Conservation (phyloP, 805 yeast genomes). For the Zygosaccharomyces siamensis region DNA sequence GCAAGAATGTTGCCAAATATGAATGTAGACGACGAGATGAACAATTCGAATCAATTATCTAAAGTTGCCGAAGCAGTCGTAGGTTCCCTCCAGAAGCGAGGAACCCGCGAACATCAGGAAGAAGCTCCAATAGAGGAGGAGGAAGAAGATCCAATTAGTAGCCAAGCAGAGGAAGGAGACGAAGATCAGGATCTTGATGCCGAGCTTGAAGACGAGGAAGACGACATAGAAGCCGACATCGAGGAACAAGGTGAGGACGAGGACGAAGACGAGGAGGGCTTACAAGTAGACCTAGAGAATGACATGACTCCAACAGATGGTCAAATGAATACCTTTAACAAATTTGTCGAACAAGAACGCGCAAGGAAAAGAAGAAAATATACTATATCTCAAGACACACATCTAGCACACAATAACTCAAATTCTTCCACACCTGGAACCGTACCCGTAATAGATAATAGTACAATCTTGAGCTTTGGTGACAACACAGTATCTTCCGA, state of each 20-base stretch:
- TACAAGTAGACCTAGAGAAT: background rate
- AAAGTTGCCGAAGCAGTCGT: constrained; percentile 29
- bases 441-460: constrained; percentile 11
- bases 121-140: constrained; percentile 4
- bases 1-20: constrained; percentile 28
- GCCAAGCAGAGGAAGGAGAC: background rate
- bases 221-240: background rate
- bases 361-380: constrained; percentile 18
- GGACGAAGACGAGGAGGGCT: background rate
- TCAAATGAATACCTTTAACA: constrained; percentile 27
- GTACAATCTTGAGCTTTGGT: constrained; percentile 25
- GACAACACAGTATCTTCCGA: constrained; percentile 31
- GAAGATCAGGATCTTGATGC: background rate
- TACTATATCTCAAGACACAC: constrained; percentile 5
- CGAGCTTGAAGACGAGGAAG: background rate
- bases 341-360: constrained; percentile 25
- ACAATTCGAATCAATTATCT: constrained; percentile 20
- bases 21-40: constrained; percentile 13
- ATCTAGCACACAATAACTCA: background rate
- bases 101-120: background rate
- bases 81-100: constrained; percentile 17
- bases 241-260: background rate
- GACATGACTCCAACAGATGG: constrained; percentile 3
- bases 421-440: constrained; percentile 9
- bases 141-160: background rate